phyloP scores from a whole-genome alignment of 495 filamentous ascomycete genomes.

The Halenospora varia region DNA sequence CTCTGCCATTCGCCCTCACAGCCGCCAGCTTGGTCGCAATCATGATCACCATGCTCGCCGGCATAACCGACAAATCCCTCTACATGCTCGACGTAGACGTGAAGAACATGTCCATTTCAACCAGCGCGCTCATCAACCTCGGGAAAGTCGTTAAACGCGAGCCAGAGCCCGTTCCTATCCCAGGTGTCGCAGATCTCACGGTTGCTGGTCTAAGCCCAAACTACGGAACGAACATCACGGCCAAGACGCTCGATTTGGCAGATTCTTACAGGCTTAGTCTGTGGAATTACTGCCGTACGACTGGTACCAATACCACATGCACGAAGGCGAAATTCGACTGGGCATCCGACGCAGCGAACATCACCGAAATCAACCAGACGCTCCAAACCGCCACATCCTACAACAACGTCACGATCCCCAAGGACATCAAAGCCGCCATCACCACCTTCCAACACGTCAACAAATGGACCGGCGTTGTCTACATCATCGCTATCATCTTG shows the following conservation, averaged over 20 bases:
- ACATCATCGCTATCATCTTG: slow-evolving; percentile 50
- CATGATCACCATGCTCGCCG: slow-evolving; percentile 67
- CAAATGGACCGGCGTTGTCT: slow-evolving; percentile 71
- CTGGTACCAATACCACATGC: slow-evolving; percentile 47
- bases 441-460: slow-evolving; percentile 66
- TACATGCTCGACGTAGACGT: slow-evolving; percentile 71
- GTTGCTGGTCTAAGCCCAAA: neutral
- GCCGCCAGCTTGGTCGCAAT: slow-evolving; percentile 68
- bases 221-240: slow-evolving; percentile 37
- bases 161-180: neutral
- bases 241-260: slow-evolving; percentile 53
- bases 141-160: slow-evolving; percentile 5
- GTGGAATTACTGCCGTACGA: slow-evolving; percentile 77
- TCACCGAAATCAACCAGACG: slow-evolving; percentile 46
- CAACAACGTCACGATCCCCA: slow-evolving; percentile 51
- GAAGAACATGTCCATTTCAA: slow-evolving; percentile 38
- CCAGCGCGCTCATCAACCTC: slow-evolving; percentile 20
- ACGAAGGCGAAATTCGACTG: slow-evolving; percentile 70
- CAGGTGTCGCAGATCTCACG: neutral
- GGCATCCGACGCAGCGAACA: slow-evolving; percentile 61
- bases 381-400: slow-evolving; percentile 19
- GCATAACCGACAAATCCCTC: slow-evolving; percentile 62
- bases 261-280: slow-evolving; percentile 80
- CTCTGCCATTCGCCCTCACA: slow-evolving; percentile 72
- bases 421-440: slow-evolving; percentile 59